These are phyloP conservation scores for Fusarium torulosum DNA, from an alignment of 2,329 filamentous ascomycete species.

Conservation along the genomic window DNA sequence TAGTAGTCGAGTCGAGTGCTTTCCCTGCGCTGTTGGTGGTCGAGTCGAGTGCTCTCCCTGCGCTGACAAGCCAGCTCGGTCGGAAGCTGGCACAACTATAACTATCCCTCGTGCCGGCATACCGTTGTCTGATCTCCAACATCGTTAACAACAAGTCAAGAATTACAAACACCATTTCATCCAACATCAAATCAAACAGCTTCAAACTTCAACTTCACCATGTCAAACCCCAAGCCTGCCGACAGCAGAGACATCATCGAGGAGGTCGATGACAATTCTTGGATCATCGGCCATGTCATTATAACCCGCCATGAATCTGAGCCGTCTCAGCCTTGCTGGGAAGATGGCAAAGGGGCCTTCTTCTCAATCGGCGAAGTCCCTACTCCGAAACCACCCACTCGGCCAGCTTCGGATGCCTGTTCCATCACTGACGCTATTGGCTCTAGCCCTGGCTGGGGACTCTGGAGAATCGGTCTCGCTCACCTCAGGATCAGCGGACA, in stretches of 20 bases:
- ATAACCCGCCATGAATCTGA: neutral
- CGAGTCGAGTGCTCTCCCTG: no score
- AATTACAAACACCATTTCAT: neutral
- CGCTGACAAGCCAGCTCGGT: no score
- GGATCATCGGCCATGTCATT: neutral
- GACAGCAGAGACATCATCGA: neutral
- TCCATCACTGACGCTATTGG: neutral
- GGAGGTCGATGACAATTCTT: neutral
- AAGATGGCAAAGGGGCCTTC: neutral
- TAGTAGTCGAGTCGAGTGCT: no score
- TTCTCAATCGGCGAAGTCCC: neutral
- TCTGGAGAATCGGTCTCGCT: neutral
- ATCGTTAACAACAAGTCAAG: neutral
- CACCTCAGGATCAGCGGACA: rapidly evolving
- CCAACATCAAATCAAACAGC: neutral
- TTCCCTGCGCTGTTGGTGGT: no score
- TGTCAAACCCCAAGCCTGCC: no score
- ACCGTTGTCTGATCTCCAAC: no score
- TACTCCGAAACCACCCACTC: neutral
- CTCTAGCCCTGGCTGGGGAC: rapidly evolving
- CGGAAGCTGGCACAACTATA: no score
- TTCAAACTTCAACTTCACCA: no score
- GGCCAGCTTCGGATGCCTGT: neutral
- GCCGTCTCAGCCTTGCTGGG: neutral
- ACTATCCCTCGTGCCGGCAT: no score